Conservation (phyloP, 106 monocot genomes). For the Dioscorea zingiberensis region DNA sequence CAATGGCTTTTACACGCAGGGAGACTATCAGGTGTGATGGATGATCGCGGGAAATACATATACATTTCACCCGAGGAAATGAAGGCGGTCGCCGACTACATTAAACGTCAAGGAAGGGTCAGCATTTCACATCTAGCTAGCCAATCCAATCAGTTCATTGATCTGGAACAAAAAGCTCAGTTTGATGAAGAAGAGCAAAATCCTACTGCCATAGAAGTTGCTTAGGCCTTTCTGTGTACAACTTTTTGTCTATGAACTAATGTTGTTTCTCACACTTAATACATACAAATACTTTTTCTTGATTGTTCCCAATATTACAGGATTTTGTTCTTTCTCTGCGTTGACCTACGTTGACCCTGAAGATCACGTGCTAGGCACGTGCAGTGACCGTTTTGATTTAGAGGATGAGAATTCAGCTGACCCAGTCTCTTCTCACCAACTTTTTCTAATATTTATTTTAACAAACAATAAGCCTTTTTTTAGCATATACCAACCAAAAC, state of each 20-base stretch:
- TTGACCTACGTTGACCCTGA: no score
- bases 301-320: no score
- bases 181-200: slow-evolving; percentile 32
- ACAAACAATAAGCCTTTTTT: not conserved
- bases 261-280: no score
- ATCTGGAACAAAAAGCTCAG: slow-evolving; percentile 68
- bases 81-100: slow-evolving; percentile 90
- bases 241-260: no score
- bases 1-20: slow-evolving; percentile 20
- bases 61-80: slow-evolving; percentile 93
- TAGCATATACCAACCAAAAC: not conserved
- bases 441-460: not conserved
- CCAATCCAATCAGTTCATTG: slow-evolving; percentile 94
- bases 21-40: slow-evolving; percentile 95
- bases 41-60: slow-evolving; percentile 93
- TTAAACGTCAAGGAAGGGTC: slow-evolving; percentile 72
- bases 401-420: slow-evolving; percentile 3
- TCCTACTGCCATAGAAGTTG: slow-evolving; percentile 31
- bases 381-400: no score
- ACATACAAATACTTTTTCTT: no score
- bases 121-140: slow-evolving; percentile 91
- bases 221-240: slow-evolving; percentile 1
- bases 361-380: no score
- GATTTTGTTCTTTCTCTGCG: no score
- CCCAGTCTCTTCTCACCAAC: not conserved